Evolutionary conservation across 176 grass and related monocot genomes (phyloP).

Genomic region (Bolboschoenus planiculmis): DNA sequence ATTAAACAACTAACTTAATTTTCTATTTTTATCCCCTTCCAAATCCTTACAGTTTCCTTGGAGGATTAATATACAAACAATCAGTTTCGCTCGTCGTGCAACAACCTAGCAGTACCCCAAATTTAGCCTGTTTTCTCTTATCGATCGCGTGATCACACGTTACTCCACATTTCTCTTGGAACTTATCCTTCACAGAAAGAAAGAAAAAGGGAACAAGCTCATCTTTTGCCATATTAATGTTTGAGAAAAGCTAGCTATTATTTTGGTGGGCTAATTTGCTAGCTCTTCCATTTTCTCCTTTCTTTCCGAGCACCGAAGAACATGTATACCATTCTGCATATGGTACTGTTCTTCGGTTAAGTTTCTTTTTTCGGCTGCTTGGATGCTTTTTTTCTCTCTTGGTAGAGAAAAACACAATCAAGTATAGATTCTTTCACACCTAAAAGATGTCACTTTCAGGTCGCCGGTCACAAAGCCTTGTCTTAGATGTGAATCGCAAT

Average conservation of each 20-base stretch:
- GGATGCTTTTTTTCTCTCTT: slow-evolving; percentile 25
- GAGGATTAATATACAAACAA: neutral
- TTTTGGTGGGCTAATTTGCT: neutral
- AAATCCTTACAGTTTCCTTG: neutral
- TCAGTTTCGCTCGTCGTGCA: neutral
- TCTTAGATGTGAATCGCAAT: neutral
- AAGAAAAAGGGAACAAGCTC: neutral
- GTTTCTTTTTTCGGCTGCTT: neutral
- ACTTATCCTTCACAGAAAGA: neutral
- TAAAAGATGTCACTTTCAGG: slow-evolving; percentile 33
- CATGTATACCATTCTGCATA: neutral
- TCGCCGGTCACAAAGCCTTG: slow-evolving; percentile 20
- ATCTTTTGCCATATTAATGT: neutral
- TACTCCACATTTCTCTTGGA: neutral
- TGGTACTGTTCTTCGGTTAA: slow-evolving; percentile 14
- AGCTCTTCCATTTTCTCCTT: neutral
- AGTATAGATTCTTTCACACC: slow-evolving; percentile 26
- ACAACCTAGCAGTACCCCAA: slow-evolving; percentile 1
- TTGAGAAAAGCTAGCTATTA: neutral
- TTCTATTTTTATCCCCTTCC: slow-evolving; percentile 15
- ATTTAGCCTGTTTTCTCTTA: neutral
- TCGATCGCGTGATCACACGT: neutral
- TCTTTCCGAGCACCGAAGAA: neutral
- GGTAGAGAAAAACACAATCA: slow-evolving; percentile 42
- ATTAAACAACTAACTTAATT: neutral